A percentile compares a stretch with the other conserved stretches of the same genome.
Evolutionary conservation across 2,329 filamentous ascomycete species (phyloP).

Genomic region (Exophiala xenobiotica): DNA sequence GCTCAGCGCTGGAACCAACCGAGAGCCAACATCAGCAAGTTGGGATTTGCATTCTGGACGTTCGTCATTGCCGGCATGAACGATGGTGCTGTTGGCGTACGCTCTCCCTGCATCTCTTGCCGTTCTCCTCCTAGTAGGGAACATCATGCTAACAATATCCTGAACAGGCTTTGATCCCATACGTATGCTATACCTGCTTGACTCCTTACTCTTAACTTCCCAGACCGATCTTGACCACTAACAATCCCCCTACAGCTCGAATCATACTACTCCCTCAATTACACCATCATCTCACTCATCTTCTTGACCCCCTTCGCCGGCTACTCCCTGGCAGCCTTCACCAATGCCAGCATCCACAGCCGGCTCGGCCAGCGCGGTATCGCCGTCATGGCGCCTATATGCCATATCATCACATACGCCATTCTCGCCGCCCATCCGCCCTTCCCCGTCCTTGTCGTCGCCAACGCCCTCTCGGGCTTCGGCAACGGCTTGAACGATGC

Average conservation of each 20-base stretch:
- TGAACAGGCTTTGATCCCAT: constrained; percentile 24
- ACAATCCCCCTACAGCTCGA: constrained; percentile 37
- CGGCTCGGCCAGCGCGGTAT: constrained; percentile 67
- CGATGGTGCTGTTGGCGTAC: constrained; percentile 53
- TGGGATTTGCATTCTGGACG: constrained; percentile 53
- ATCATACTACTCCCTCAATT: constrained; percentile 44
- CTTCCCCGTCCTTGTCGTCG: constrained; percentile 42
- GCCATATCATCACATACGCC: constrained; percentile 41
- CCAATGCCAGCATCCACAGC: constrained; percentile 46
- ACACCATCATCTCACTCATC: constrained; percentile 49
- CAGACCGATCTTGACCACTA: no score
- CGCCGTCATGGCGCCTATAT: constrained; percentile 56
- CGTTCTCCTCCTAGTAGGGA: not conserved
- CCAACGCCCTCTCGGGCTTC: constrained; percentile 43
- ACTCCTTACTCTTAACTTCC: not conserved
- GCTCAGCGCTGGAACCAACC: constrained; percentile 60
- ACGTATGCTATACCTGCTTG: constrained; percentile 10
- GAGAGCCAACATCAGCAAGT: constrained; percentile 50
- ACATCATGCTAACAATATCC: constrained; percentile 6
- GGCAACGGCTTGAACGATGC: constrained; percentile 50
- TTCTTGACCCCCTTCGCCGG: constrained; percentile 51
- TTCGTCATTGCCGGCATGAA: constrained; percentile 58
- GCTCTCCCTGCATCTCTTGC: constrained; percentile 20
- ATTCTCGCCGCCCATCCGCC: constrained; percentile 42
- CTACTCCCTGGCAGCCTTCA: constrained; percentile 47